A percentile compares a stretch with the other conserved stretches of the same genome.
Conservation (phyloP, 2,329 filamentous ascomycete species). For the Neonectria hederae region DNA sequence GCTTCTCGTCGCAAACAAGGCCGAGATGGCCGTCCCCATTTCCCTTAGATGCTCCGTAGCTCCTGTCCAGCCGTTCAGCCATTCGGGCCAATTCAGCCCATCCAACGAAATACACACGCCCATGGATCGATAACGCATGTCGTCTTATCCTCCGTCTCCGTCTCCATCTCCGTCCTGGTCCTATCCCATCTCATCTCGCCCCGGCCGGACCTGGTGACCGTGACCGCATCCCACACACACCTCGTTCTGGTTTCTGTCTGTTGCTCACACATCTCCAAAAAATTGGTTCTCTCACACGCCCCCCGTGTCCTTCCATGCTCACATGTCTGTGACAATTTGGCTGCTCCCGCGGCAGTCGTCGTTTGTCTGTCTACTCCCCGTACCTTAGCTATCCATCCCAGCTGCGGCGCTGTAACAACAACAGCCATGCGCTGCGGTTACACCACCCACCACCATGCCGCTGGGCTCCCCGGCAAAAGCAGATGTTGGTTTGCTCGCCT, state of each 20-base stretch:
- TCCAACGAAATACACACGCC: slow-evolving; percentile 1
- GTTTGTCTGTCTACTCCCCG: slow-evolving; percentile 24
- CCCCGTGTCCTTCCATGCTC: slow-evolving; percentile 16
- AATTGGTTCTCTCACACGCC: slow-evolving; percentile 14
- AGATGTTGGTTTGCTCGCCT: slow-evolving; percentile 20
- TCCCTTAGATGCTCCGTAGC: slow-evolving; percentile 6
- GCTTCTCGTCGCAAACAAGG: slow-evolving; percentile 38
- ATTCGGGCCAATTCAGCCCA: slow-evolving; percentile 10
- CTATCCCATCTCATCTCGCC: slow-evolving; percentile 34
- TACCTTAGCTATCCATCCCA: slow-evolving; percentile 4
- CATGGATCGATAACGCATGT: slow-evolving; percentile 20
- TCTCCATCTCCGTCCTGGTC: slow-evolving; percentile 5
- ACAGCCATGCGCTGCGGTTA: slow-evolving; percentile 6
- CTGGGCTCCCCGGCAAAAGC: slow-evolving; percentile 27
- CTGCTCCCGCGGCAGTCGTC: slow-evolving; percentile 37
- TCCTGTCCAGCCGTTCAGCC: slow-evolving; percentile 12
- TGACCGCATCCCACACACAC: slow-evolving; percentile 28
- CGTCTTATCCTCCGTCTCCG: slow-evolving; percentile 6
- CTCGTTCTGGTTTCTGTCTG: slow-evolving; percentile 15
- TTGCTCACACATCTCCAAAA: slow-evolving; percentile 15
- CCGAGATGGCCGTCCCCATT: slow-evolving; percentile 30
- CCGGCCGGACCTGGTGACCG: slow-evolving; percentile 32
- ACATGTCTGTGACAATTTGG: slow-evolving; percentile 29
- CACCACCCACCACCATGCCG: slow-evolving; percentile 20
- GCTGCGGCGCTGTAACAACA: slow-evolving; percentile 11